phyloP scores from a whole-genome alignment of 768 basidiomycete genomes.

The Xanthoconium purpureum region DNA sequence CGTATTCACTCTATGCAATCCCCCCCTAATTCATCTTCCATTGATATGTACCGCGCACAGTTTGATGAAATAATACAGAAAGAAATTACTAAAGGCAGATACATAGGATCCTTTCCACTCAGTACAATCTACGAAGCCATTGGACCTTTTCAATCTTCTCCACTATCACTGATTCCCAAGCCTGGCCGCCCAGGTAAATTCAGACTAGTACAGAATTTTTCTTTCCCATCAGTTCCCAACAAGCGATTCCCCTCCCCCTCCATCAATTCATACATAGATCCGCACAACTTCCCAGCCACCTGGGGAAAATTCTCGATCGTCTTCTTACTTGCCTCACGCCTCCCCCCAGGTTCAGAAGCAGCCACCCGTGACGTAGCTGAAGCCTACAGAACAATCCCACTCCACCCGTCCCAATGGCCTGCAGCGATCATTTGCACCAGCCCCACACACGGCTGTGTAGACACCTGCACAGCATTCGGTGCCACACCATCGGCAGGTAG shows the following conservation, averaged over 20 bases:
- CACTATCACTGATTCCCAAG: background rate
- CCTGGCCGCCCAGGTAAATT: background rate
- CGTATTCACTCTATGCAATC: no score
- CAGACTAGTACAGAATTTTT: background rate
- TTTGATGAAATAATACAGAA: background rate
- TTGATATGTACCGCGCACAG: no score
- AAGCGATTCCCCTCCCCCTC: background rate
- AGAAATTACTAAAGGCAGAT: background rate
- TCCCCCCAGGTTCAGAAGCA: background rate
- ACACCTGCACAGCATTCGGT: conserved; percentile 1
- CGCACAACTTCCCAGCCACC: background rate
- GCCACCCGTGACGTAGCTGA: background rate
- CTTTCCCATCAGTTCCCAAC: background rate
- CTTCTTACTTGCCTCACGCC: background rate
- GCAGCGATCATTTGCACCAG: background rate
- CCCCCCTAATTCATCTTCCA: no score
- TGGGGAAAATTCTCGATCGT: background rate
- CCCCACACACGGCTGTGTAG: background rate
- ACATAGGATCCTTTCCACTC: background rate
- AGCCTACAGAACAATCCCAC: background rate
- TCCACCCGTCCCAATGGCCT: background rate
- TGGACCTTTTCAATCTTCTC: background rate
- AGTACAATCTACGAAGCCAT: background rate
- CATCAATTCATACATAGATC: background rate
- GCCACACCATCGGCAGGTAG: background rate